Base-by-base conservation (phyloP, 306 rosid species). In the Trichosanthes cucumerina region DNA sequence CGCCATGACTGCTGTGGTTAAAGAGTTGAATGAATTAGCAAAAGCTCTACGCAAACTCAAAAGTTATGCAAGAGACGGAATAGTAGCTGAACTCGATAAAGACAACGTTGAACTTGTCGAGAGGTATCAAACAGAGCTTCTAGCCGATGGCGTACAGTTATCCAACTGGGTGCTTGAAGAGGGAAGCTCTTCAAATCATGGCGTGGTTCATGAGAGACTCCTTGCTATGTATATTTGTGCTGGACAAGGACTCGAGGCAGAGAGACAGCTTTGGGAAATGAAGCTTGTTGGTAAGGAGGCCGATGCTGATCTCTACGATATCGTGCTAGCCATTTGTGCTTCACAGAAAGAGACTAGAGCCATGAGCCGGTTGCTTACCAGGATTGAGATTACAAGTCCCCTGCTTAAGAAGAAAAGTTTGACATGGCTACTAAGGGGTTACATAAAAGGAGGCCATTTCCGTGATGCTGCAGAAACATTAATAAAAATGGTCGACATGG, bases 181-280 rank as follows among this genome's bases (percentile, higher is more conserved):
- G 76, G 90, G 92, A 44, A 83, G 79, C 75, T 79, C 87, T 54
- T 85, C 88, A 52, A 87, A 89, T 59, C 74, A 81, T 41, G 96
- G 96, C 50, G 86, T 91, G 46, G 87, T 92, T 79, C 97, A 92
- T 2, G 99, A 95, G 92, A 89, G 97, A 84, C 97, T 95, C 71
- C 92, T 95, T 53, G 97, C 98, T 0, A 95, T 95, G 99, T 91
- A 91, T 44, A 87, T 92, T n/a, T 92, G 93, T 50, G 93, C 99
- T 0, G 99, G 97, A 59, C 88, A 86, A 43, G 99, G 99, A 85
- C 80, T 87, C n/a, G 93, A 95, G 85, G 99, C 99, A 0, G 99
- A 95, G 86, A 88, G 92, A 79, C 97, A 95, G 79, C 83, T 95
- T 49, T 95, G 99, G 97, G 92, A 92, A 81, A 89, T 92, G 97